Evolutionary conservation across 768 basidiomycete genomes (phyloP), one percentile per base, ranked within the genome.

Genomic region (Brasilioporus rufonigricans): DNA sequence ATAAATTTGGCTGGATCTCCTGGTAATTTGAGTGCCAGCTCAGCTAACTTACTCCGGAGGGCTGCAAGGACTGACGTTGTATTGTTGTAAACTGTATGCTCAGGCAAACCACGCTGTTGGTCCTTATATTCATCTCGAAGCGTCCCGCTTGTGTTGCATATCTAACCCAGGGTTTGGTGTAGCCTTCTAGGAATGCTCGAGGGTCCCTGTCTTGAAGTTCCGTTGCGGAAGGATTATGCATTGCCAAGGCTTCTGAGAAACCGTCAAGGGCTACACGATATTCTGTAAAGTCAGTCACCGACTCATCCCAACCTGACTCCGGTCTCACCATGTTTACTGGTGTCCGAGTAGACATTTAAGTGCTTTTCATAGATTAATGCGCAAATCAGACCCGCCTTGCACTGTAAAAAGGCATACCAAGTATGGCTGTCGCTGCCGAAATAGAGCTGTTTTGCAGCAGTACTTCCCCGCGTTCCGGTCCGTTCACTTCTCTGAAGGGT

Each of bases 401-500:
- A 40, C 29, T 14, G 21, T 71, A 71, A 35, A 61, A 59, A 27
- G 59, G 47, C 1, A 58, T 7, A 18, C 50, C 40, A 3, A 60
- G 53, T 0, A 3, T 0, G 6, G 53, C 58, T 5, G 23, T 52
- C 3, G 75, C 12, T 8, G 67, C 76, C 2, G 56, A 52, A 23
- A 60, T 54, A 4, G 74, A 72, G 36, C 66, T 68, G 33, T 64
- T 68, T 47, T 76, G 72, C 9, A 76, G 53, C 4, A 77, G 57
- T 1, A 66, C 50, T 6, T 73, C 76, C 1, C 73, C 73, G 1
- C 48, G 50, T 3, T 58, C 57, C 1, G 73, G 73, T 39, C 58
- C 66, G 53, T 76, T 76, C 23, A 47, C 65, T 27, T 73, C 66
- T 8, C 73, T 62, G 50, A 78, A 73, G 45, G 66, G 65, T 33